phyloP scores from a whole-genome alignment of 2,329 filamentous ascomycete species.

The Apiospora phragmitis region DNA sequence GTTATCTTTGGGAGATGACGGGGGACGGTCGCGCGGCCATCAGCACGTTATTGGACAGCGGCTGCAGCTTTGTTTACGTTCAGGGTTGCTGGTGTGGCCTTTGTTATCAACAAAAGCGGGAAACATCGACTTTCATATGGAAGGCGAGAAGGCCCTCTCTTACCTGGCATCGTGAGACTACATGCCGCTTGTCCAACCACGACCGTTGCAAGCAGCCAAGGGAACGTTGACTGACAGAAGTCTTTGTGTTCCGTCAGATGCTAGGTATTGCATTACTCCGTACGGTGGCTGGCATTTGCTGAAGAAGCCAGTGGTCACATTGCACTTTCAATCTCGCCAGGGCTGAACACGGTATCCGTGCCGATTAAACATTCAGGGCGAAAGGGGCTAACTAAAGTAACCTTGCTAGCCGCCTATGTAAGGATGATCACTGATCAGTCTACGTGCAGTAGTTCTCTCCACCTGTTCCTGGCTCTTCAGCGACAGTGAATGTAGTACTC shows the following conservation, averaged over 20 bases:
- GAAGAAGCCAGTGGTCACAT: background rate
- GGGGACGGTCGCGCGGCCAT: background rate
- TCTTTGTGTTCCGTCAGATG: background rate
- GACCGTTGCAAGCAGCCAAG: background rate
- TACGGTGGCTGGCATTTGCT: background rate
- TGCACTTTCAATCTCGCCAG: background rate
- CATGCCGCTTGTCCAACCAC: background rate
- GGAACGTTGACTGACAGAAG: background rate
- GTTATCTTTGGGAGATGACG: background rate
- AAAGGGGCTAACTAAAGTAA: background rate
- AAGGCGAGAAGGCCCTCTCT: too few species aligned
- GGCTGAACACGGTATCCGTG: background rate
- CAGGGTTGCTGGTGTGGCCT: background rate
- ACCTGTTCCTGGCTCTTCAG: background rate
- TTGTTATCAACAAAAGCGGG: background rate
- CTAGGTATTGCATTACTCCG: background rate
- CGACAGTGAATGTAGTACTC: too few species aligned
- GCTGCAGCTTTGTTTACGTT: background rate
- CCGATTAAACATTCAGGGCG: background rate
- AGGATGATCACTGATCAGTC: background rate
- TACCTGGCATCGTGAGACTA: background rate
- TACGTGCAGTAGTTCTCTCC: conserved; percentile 1
- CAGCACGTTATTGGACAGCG: background rate
- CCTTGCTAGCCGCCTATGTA: background rate
- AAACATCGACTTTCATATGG: background rate